phyloP scores from a whole-genome alignment of 2,329 filamentous ascomycete genomes.

The Penicillium sp. region DNA sequence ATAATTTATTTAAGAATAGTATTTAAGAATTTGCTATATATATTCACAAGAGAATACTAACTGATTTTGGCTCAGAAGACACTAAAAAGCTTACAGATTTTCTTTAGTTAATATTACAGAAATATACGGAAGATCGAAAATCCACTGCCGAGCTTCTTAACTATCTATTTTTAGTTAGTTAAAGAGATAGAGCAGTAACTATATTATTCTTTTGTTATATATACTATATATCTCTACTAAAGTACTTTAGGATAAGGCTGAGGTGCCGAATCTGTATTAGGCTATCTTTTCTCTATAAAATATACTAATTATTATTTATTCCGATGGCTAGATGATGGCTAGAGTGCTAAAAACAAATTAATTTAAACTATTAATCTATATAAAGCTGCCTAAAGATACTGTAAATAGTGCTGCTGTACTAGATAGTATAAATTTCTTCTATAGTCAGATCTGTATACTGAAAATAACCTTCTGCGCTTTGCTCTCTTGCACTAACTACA shows the following conservation, averaged over 20 bases:
- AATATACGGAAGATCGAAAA: conserved; percentile 6
- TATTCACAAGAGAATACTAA: conserved; percentile 8
- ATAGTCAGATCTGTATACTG: neutral
- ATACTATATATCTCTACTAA: too few relatives aligned
- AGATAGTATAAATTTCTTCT: neutral
- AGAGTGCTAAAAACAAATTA: too few relatives aligned
- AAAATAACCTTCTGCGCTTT: neutral
- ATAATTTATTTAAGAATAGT: neutral
- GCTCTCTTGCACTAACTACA: neutral
- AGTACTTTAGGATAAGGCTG: too few relatives aligned
- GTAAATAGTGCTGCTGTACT: too few relatives aligned
- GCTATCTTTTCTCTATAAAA: too few relatives aligned
- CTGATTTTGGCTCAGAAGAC: conserved; percentile 10
- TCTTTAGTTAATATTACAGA: conserved; percentile 13
- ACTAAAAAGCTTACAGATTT: conserved; percentile 5
- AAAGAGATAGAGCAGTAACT: too few relatives aligned
- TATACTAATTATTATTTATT: too few relatives aligned
- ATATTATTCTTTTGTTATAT: too few relatives aligned
- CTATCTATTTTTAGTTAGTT: conserved; percentile 10
- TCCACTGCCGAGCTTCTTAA: conserved; percentile 8
- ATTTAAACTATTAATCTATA: too few relatives aligned
- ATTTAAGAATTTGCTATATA: conserved; percentile 3
- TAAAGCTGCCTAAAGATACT: too few relatives aligned
- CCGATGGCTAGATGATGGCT: too few relatives aligned
- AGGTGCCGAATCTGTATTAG: too few relatives aligned